Evolutionary conservation across 305 asterid genomes (phyloP).

Genomic region (Fraxinus ornus): DNA sequence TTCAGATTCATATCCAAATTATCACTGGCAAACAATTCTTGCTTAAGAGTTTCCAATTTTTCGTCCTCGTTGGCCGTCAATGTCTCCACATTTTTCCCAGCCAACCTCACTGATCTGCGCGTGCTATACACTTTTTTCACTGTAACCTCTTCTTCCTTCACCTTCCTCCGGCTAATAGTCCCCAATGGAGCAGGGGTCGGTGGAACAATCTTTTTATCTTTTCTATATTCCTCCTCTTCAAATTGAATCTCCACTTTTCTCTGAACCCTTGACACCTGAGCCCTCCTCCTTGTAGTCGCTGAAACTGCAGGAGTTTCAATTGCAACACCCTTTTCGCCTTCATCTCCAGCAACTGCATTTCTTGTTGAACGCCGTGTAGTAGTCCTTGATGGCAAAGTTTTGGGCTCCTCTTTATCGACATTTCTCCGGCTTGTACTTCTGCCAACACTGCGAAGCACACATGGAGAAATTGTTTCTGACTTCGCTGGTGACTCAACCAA

Average conservation of each 20-base stretch:
- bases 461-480: conserved; percentile 44
- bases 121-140: conserved; percentile 39
- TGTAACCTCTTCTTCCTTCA: conserved; percentile 34
- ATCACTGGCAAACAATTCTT: conserved; percentile 30
- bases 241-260: conserved; percentile 47
- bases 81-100: conserved; percentile 34
- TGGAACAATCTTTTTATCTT: conserved; percentile 28
- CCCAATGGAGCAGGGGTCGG: conserved; percentile 45
- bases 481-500: conserved; percentile 48
- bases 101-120: conserved; percentile 65
- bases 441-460: conserved; percentile 47
- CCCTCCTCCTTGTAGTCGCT: conserved; percentile 35
- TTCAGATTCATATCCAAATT: conserved; percentile 16
- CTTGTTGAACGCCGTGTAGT: conserved; percentile 41
- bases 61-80: conserved; percentile 17
- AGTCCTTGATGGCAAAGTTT: conserved; percentile 32
- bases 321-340: conserved; percentile 23
- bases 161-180: conserved; percentile 40
- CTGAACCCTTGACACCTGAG: conserved; percentile 31
- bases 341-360: conserved; percentile 24
- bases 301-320: conserved; percentile 35
- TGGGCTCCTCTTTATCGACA: conserved; percentile 32
- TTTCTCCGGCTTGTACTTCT: conserved; percentile 47
- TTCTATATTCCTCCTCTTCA: conserved; percentile 28
- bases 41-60: conserved; percentile 24